Evolutionary conservation across 1,284 basidiomycete genomes (phyloP), one percentile per base, ranked within the genome.

Genomic region (Ceratobasidium sp.): DNA sequence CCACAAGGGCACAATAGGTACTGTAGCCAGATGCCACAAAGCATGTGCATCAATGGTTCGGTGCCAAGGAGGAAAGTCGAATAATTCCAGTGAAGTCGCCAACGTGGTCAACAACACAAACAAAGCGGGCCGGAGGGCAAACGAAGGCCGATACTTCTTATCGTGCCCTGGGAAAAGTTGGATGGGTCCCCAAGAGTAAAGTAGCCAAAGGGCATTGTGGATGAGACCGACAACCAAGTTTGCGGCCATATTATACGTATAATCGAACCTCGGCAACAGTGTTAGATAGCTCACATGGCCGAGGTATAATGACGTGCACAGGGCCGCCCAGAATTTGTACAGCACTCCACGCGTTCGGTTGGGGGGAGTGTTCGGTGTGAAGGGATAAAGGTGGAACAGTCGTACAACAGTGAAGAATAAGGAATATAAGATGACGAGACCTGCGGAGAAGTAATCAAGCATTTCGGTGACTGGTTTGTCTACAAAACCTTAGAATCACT

Each of bases 391-490:
- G 75, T 92, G 90, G 79, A 92, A 91, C 21, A 92, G 80, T n/a
- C 94, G 91, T 58, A 94, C 81, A 74, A 87, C 84, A 34, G 91
- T 87, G 81, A 87, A 89, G 77, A 92, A 92, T 1, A 96, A 82
- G 5, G 90, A 89, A 75, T 87, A 90, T 32, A 93, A 79, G 73
- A 96, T 94, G 3, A 89, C 90, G 28, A 92, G 82, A 0, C 92
- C 96, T 1, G 97, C 97, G 5, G 14, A 94, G 79, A 98, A 98
- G 81, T 99, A 99, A 80, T 99, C 97, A 76, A 96, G 77, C 75
- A 91, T 92, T 81, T 99, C 97, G 0, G 97, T 99, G 50, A 83
- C 80, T 1, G 90, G 87, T 21, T 89, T 85, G 82, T 98, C 97
- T 95, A 75, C 2, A 41, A 2, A 34, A 34, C 16, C n/a, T 41